These are phyloP conservation scores for Cryptosporidium xiaoi DNA, from an alignment of 169 alveolate species.

Conservation along the genomic window DNA sequence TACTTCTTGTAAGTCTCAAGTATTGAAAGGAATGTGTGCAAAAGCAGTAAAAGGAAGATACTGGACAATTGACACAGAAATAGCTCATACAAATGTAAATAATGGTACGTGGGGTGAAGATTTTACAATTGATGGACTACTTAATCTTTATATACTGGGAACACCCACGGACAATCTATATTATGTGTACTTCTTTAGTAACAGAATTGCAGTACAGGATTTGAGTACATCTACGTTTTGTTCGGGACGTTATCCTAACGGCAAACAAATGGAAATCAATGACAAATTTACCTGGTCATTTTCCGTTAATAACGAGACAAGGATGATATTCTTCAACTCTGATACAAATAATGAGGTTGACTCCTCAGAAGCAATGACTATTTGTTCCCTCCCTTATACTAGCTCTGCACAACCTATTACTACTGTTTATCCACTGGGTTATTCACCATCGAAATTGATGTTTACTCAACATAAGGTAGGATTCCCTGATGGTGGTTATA, in stretches of 20 bases:
- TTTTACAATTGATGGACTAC: conserved; percentile 4
- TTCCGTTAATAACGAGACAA: conserved; percentile 6
- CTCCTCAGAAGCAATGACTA: background rate
- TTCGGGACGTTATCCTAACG: conserved; percentile 43
- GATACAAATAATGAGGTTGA: background rate
- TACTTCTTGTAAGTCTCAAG: conserved; percentile 19
- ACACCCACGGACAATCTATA: background rate
- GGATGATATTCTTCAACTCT: background rate
- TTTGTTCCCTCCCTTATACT: conserved; percentile 33
- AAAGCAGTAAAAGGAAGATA: conserved; percentile 6
- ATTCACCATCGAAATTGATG: conserved; percentile 23
- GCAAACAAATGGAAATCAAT: background rate
- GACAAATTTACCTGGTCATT: conserved; percentile 26
- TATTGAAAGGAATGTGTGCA: conserved; percentile 30
- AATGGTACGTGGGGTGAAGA: conserved; percentile 45
- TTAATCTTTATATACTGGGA: conserved; percentile 4
- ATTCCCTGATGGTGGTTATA: conserved; percentile 51
- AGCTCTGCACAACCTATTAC: background rate
- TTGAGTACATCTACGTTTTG: conserved; percentile 3
- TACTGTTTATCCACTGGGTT: conserved; percentile 43
- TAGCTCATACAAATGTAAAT: conserved; percentile 1
- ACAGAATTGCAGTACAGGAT: conserved; percentile 55
- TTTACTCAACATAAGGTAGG: conserved; percentile 34
- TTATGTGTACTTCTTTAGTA: conserved; percentile 23
- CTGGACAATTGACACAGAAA: conserved; percentile 29